Percentiles rank a stretch among this genome's conserved stretches.
phyloP scores from a whole-genome alignment of 1,284 basidiomycete species.

The Cyathus pygmaeus region DNA sequence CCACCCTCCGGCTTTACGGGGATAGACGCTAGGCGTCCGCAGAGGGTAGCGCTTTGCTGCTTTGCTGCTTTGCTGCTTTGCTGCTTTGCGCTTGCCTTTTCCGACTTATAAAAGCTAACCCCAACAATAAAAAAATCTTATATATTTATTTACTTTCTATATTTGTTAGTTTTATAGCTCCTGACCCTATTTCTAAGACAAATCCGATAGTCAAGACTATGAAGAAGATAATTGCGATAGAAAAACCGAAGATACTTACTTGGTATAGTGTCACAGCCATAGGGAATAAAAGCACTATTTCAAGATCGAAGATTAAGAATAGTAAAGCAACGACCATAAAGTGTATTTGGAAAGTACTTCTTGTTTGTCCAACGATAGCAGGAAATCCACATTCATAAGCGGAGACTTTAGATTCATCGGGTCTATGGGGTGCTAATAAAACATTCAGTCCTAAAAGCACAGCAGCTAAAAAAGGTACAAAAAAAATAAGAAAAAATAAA shows the following conservation, averaged over 20 bases:
- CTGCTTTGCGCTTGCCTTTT: no score
- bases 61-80: no score
- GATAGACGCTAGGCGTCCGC: no score
- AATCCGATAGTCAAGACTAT: constrained; percentile 19
- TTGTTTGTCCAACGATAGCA: constrained; percentile 7
- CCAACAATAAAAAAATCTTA: no score
- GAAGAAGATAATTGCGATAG: constrained; percentile 15
- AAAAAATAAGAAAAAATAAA: constrained; percentile 27
- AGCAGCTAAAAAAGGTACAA: constrained; percentile 22
- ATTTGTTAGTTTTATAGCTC: constrained; percentile 16
- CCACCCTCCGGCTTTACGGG: no score
- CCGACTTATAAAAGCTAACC: no score
- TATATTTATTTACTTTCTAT: no score
- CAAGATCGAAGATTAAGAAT: constrained; percentile 12
- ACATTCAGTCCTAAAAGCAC: constrained; percentile 24
- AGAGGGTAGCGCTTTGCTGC: no score
- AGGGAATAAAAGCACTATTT: constrained; percentile 12
- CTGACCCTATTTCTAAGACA: constrained; percentile 21
- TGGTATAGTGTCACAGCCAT: constrained; percentile 15
- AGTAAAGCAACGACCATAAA: constrained; percentile 8
- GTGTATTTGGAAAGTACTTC: constrained; percentile 10
- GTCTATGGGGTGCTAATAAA: constrained; percentile 16
- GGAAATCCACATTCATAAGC: constrained; percentile 9
- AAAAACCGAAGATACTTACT: constrained; percentile 16
- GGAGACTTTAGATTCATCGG: constrained; percentile 12